Evolutionary conservation across 495 filamentous ascomycete species (phyloP).

Genomic region (Monascus purpureus): DNA sequence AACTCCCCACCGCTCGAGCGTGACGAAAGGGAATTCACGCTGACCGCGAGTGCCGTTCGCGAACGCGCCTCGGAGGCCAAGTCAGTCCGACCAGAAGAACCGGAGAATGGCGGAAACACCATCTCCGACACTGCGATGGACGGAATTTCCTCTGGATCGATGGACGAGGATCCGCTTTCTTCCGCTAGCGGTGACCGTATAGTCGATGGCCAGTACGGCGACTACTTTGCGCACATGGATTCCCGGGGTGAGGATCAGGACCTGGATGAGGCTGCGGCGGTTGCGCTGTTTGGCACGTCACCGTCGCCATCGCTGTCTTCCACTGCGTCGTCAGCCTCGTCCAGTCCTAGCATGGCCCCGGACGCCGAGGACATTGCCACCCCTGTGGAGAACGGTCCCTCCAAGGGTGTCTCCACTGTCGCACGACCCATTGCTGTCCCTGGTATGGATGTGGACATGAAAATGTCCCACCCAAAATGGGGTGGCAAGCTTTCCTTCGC

Average conservation of each 20-base stretch:
- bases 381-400: background rate
- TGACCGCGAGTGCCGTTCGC: slow-evolving; percentile 77
- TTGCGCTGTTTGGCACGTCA: slow-evolving; percentile 28
- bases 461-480: slow-evolving; percentile 30
- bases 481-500: slow-evolving; percentile 26
- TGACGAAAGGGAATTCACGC: slow-evolving; percentile 93
- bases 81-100: slow-evolving; percentile 18
- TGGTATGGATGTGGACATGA: slow-evolving; percentile 30
- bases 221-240: slow-evolving; percentile 28
- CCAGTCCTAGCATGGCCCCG: slow-evolving; percentile 26
- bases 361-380: background rate
- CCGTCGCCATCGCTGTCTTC: slow-evolving; percentile 34
- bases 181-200: slow-evolving; percentile 20
- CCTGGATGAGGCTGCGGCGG: slow-evolving; percentile 23
- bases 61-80: slow-evolving; percentile 51
- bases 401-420: slow-evolving; percentile 16
- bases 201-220: slow-evolving; percentile 23
- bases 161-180: slow-evolving; percentile 23
- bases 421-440: slow-evolving; percentile 34
- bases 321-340: slow-evolving; percentile 33
- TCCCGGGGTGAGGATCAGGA: slow-evolving; percentile 13
- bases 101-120: slow-evolving; percentile 8
- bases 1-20: slow-evolving; percentile 81
- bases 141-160: slow-evolving; percentile 16
- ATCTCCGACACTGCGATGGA: slow-evolving; percentile 22